Conservation (phyloP, 345 rosid species). For the Eutrema yunnanense region DNA sequence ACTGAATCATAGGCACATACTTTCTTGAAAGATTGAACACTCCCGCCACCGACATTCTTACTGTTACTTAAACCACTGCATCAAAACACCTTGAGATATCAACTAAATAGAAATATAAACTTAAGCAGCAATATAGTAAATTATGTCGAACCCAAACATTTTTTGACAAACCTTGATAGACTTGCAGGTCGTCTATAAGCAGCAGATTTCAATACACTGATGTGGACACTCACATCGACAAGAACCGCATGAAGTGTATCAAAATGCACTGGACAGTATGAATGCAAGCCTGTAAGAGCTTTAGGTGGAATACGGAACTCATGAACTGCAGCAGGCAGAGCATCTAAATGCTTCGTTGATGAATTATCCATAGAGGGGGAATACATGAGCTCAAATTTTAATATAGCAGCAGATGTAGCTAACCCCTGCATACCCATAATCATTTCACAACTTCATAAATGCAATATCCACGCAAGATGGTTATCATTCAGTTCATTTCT, state of each 20-base stretch:
- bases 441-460: background rate
- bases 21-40: conserved; percentile 41
- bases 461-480: background rate
- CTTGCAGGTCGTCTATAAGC: conserved; percentile 33
- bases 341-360: conserved; percentile 46
- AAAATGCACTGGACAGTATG: conserved; percentile 89
- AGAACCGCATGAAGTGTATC: conserved; percentile 82
- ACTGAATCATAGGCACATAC: conserved; percentile 33
- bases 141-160: conserved; percentile 1
- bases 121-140: background rate
- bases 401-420: conserved; percentile 65
- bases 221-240: conserved; percentile 75
- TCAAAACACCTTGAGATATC: conserved; percentile 26
- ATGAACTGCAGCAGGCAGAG: conserved; percentile 64
- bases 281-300: conserved; percentile 90
- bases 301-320: conserved; percentile 89
- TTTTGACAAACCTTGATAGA: conserved; percentile 59
- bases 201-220: conserved; percentile 58
- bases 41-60: conserved; percentile 40
- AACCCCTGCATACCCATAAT: conserved; percentile 45
- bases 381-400: conserved; percentile 93
- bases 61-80: conserved; percentile 38
- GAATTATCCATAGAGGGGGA: conserved; percentile 48
- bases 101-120: background rate
- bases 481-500: background rate